Conservation (phyloP, 768 basidiomycete species). For the Amanita inopinata region DNA sequence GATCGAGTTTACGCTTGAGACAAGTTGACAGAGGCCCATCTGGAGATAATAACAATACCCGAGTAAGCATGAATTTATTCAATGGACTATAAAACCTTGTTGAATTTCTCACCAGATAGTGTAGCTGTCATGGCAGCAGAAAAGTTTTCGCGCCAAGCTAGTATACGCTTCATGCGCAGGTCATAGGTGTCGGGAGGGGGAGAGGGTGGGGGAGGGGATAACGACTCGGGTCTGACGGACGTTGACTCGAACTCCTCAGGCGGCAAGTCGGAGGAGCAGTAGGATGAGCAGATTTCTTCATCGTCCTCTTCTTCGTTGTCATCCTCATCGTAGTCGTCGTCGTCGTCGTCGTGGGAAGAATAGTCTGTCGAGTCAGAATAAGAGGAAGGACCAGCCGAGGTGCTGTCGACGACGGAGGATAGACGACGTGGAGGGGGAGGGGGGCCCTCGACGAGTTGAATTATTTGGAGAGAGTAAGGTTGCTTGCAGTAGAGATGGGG, state of each 20-base stretch:
- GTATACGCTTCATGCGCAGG: constrained; percentile 54
- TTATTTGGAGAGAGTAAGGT: constrained; percentile 50
- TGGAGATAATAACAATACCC: constrained; percentile 9
- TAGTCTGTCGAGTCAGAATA: constrained; percentile 25
- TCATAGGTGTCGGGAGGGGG: constrained; percentile 36
- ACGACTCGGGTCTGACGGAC: constrained; percentile 10
- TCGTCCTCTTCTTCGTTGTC: constrained; percentile 29
- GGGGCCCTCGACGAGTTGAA: constrained; percentile 62
- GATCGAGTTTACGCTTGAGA: constrained; percentile 42
- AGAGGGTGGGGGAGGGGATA: constrained; percentile 19
- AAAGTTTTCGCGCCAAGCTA: constrained; percentile 60
- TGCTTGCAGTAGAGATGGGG: constrained; percentile 37
- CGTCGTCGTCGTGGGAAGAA: constrained; percentile 22
- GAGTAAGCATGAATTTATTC: constrained; percentile 12
- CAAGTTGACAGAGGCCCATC: constrained; percentile 24
- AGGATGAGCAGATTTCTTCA: constrained; percentile 48
- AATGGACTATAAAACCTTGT: constrained; percentile 2
- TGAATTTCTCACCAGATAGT: constrained; percentile 27
- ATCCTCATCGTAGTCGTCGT: constrained; percentile 22
- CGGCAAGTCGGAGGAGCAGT: constrained; percentile 58
- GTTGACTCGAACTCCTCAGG: constrained; percentile 25
- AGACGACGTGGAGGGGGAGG: constrained; percentile 45
- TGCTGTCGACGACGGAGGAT: constrained; percentile 26
- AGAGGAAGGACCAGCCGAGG: constrained; percentile 27
- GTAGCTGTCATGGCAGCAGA: constrained; percentile 32